Base-by-base conservation (phyloP, 2,329 filamentous ascomycete genomes). In the Scedosporium dehoogii region DNA sequence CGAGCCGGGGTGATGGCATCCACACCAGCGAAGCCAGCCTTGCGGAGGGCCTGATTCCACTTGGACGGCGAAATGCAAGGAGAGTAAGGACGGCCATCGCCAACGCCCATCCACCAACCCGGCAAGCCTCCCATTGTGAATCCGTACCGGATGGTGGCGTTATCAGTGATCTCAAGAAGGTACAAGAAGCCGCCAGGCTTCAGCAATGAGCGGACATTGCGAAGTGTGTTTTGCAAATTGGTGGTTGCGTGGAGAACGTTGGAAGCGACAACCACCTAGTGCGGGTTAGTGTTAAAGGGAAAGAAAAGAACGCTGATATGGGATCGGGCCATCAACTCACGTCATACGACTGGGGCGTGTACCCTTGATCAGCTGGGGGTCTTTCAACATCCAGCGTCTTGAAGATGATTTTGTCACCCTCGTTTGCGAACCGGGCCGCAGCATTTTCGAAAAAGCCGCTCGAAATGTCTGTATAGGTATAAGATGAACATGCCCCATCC, bases 391-490 rank as follows among this genome's bases (percentile, higher is more conserved):
- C 65, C 0, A 75, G 63, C 18, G 69, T 68, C 61, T 70, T 72
- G 61, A 65, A 69, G 9, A 16, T 59, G n/a, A 72, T 55, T 42
- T 23, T 21, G 51, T 63, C 60, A 3, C 25, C 14, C 9, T 48
- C 7, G 58, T 25, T 60, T 38, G 41, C 6, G 16, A 67, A 67
- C 46, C 60, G 60, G 0, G 65, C 60, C 3, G 65, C 58, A 0
- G 71, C 71, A 0, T 62, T 60, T 18, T 68, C 68, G 44, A 76
- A 75, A 64, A 75, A 75, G 0, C 62, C 67, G 0, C 67, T 63
- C 0, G 73, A 77, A 5, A 78, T 72, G 53, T 79, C 76, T 0
- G 76, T 77, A 57, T 71, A 79, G 0, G 69, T 73, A 64, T 78
- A 77, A 7, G 46, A 51, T n/a, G 46, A 9, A 18, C 10, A 51